A percentile compares a stretch with the other conserved stretches of the same genome.
Evolutionary conservation across 371 early-diverging fungal species (phyloP).

Genomic region (Lichtheimia corymbifera): DNA sequence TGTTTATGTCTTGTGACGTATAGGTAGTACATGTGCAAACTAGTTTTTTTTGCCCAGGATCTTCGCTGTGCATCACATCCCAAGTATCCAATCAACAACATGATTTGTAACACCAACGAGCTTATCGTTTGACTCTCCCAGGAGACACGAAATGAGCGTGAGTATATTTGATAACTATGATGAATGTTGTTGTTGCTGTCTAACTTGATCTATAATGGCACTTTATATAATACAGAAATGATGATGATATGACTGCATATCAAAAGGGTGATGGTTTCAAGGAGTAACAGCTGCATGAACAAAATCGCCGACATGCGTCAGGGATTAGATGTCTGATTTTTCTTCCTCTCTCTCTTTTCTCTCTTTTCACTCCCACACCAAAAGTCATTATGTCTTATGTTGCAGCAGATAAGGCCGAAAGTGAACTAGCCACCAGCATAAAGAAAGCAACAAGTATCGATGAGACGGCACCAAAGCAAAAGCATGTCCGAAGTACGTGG

Average conservation of each 20-base stretch:
- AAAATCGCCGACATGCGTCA: background rate
- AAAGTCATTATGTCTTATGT: conserved; percentile 39
- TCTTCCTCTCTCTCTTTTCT: background rate
- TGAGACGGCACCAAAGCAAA: conserved; percentile 96
- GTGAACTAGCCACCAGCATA: conserved; percentile 83
- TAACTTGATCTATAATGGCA: no score
- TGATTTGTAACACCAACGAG: no score
- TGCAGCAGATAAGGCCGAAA: conserved; percentile 78
- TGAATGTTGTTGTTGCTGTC: no score
- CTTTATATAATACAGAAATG: no score
- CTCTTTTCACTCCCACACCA: background rate
- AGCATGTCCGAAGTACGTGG: conserved; percentile 88
- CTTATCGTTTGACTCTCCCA: no score
- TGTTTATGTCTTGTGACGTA: background rate
- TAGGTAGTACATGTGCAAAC: no score
- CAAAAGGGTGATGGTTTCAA: background rate
- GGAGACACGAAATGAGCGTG: no score
- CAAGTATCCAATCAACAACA: no score
- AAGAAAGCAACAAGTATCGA: conserved; percentile 90
- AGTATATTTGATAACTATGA: no score
- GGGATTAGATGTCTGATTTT: background rate
- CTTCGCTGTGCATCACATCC: no score
- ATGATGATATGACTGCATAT: no score
- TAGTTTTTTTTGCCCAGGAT: no score
- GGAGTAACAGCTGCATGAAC: background rate